Base-by-base conservation (phyloP, 441 rosid genomes). In the Corymbia citriodora region DNA sequence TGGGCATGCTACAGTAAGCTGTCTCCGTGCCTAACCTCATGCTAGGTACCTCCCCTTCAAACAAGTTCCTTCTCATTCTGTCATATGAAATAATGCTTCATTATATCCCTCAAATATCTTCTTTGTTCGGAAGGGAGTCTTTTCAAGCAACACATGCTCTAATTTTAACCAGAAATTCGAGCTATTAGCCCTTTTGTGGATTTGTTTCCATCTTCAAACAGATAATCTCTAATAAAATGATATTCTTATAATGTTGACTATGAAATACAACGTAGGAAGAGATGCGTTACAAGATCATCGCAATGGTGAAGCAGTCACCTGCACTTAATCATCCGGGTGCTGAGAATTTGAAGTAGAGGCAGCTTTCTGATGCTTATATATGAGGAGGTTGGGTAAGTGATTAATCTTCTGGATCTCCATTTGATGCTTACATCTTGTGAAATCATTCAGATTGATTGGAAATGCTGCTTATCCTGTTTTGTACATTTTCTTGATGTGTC, bases 311-410 rank as follows among this genome's bases (percentile, higher is more conserved):
- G 95, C 95, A 96, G 90, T 95, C 99, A 49, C 89, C 94, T 65
- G 96, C 95, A 9, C 93, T 96, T 91, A 96, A 94, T 88, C 94
- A 93, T 79, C 89, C 92, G 0, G 95, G 95, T 89, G 95, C 96
- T 91, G 98, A 93, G 90, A 93, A 90, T 90, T 92, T 98, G 98
- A 96, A 94, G 92, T 94, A 94, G n/a, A 95, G 98, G 52, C 98
- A 97, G 89, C 95, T 97, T 92, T 96, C 96, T 89, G 99, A 96
- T 95, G 96, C 95, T 57, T 8, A 96, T 96, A n/a, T 94, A 93
- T 87, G 94, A 96, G 88, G 97, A 96, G 90, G 94, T 96, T 91
- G 95, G 98, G 99, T 97, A 90, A 93, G 95, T 90, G 87, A 74
- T 82, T 90, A 70, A 52, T 91, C 55, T 55, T 53, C n/a, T 25